These are phyloP conservation scores for Salix brachista DNA, from an alignment of 345 rosid species.

Conservation along the genomic window DNA sequence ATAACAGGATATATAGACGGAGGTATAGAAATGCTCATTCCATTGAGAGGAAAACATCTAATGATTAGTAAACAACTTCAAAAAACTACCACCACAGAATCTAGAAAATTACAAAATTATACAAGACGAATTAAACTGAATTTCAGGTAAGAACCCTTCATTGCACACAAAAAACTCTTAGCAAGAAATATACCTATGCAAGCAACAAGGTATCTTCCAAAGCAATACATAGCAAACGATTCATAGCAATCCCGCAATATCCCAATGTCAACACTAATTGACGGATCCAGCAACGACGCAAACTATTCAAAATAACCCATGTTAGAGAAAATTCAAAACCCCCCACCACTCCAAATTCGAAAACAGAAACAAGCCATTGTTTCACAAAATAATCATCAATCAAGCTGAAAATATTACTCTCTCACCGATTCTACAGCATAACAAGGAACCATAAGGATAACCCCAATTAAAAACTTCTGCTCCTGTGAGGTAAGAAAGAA, in stretches of 20 bases:
- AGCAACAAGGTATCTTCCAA: slow-evolving; percentile 96
- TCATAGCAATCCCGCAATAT: slow-evolving; percentile 97
- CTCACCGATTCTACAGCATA: slow-evolving; percentile 89
- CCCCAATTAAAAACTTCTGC: slow-evolving; percentile 94
- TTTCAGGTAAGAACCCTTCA: background rate
- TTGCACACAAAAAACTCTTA: background rate
- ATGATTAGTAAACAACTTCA: background rate
- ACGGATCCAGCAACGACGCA: slow-evolving; percentile 81
- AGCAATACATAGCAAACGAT: slow-evolving; percentile 99
- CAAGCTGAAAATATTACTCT: background rate
- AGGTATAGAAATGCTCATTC: background rate
- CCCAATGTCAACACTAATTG: slow-evolving; percentile 82
- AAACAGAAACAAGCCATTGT: background rate
- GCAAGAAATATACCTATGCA: slow-evolving; percentile 73
- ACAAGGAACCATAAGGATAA: slow-evolving; percentile 98
- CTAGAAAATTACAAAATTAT: background rate
- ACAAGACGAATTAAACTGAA: background rate
- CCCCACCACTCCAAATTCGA: background rate
- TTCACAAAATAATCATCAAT: background rate
- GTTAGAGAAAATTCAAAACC: slow-evolving; percentile 1
- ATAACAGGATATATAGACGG: background rate
- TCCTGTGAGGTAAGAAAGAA: slow-evolving; percentile 50
- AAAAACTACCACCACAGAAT: background rate
- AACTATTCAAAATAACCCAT: slow-evolving; percentile 45
- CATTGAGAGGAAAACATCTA: background rate